Evolutionary conservation across 495 filamentous ascomycete species (phyloP), one percentile per base, ranked within the genome.

Genomic region (Geopyxis carbonaria): DNA sequence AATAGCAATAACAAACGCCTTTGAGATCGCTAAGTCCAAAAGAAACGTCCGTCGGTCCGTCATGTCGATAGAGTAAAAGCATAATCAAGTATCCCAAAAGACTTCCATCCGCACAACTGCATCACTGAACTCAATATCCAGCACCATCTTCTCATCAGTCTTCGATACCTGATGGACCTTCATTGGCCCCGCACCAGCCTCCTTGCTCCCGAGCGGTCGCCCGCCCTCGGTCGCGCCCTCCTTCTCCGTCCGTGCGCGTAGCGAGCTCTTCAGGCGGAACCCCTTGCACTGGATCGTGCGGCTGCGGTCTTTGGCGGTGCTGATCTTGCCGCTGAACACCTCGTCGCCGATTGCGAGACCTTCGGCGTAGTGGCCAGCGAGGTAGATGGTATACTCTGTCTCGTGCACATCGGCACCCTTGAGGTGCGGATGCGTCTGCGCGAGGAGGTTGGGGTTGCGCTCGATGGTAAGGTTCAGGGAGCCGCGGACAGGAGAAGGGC

Each of bases 21-120:
- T n/a, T n/a, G n/a, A n/a, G n/a, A n/a, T n/a, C n/a, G n/a, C n/a
- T n/a, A n/a, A n/a, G n/a, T n/a, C n/a, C n/a, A n/a, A n/a, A n/a
- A n/a, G n/a, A n/a, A n/a, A n/a, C n/a, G n/a, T n/a, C n/a, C n/a
- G n/a, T n/a, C n/a, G n/a, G n/a, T n/a, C n/a, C n/a, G n/a, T n/a
- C n/a, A n/a, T n/a, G n/a, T n/a, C n/a, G n/a, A n/a, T n/a, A n/a
- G n/a, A n/a, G n/a, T n/a, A n/a, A n/a, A n/a, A n/a, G n/a, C n/a
- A n/a, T n/a, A n/a, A n/a, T n/a, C n/a, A n/a, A n/a, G n/a, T n/a
- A 53, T 54, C 50, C 50, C 50, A 54, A 35, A 48, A 34, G 30
- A 54, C 50, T 29, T 54, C 49, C 34, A 54, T 31, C 32, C 49
- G 47, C 37, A 54, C 19, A n/a, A 53, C 49, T 13, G 50, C 50